phyloP scores from a whole-genome alignment of 1,284 basidiomycete genomes.

The Chalciporus piperatoides region DNA sequence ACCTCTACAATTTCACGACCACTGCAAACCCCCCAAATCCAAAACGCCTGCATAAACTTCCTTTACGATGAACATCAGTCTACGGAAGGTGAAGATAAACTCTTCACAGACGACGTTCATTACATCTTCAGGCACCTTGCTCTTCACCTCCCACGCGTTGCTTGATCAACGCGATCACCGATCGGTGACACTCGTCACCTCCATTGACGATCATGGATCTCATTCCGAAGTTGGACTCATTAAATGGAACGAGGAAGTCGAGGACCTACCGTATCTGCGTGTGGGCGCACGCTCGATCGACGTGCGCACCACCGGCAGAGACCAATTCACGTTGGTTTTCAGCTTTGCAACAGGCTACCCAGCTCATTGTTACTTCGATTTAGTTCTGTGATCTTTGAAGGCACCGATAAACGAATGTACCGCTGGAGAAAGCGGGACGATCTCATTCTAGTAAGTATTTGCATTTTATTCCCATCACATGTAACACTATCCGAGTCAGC shows the following conservation, averaged over 20 bases:
- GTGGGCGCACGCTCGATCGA: conserved; percentile 4
- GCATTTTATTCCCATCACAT: not conserved
- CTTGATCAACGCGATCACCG: not conserved
- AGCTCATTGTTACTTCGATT: not conserved
- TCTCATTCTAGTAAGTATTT: conserved; percentile 5
- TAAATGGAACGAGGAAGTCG: conserved; percentile 16
- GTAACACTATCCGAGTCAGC: conserved; percentile 1
- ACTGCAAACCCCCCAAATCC: too few relatives aligned
- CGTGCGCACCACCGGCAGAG: not conserved
- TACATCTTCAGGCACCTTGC: conserved; percentile 17
- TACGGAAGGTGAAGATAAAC: conserved; percentile 14
- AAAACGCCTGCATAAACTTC: too few relatives aligned
- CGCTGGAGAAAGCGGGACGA: conserved; percentile 7
- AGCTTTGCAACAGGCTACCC: not conserved
- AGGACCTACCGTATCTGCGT: conserved; percentile 1
- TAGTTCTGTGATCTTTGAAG: conserved; percentile 11
- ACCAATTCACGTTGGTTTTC: conserved; percentile 1
- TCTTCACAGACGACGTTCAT: conserved; percentile 18
- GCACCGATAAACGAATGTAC: conserved; percentile 13
- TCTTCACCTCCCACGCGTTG: conserved; percentile 13
- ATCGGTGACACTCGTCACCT: conserved; percentile 13
- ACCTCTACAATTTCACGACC: too few relatives aligned
- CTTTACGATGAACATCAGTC: conserved; percentile 20
- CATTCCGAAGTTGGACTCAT: conserved; percentile 10
- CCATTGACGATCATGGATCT: conserved; percentile 12